Evolutionary conservation across 1,284 basidiomycete genomes (phyloP).

Genomic region (Moesziomyces sp.): DNA sequence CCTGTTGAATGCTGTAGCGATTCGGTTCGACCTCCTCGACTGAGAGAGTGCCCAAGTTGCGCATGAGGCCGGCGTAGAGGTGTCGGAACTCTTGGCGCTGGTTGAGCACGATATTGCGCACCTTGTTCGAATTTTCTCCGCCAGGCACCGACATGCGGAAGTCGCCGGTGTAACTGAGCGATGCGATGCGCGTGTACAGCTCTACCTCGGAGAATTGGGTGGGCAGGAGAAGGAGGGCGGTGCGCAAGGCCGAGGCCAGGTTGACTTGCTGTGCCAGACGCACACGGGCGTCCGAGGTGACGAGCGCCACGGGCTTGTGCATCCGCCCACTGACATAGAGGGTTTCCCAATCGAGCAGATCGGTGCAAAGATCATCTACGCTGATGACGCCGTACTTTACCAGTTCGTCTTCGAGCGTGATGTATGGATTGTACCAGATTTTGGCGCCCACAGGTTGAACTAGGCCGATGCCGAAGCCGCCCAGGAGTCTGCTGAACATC

Average conservation of each 20-base stretch:
- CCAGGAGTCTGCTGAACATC: slow-evolving; percentile 81
- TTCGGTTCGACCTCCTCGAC: slow-evolving; percentile 42
- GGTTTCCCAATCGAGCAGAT: slow-evolving; percentile 90
- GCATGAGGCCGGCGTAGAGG: slow-evolving; percentile 77
- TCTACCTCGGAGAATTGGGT: slow-evolving; percentile 78
- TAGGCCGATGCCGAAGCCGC: slow-evolving; percentile 79
- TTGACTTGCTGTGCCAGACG: slow-evolving; percentile 92
- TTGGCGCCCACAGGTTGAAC: slow-evolving; percentile 85
- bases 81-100: slow-evolving; percentile 86
- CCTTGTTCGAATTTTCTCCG: slow-evolving; percentile 92
- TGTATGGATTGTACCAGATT: slow-evolving; percentile 76
- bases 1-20: slow-evolving; percentile 52
- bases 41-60: slow-evolving; percentile 57
- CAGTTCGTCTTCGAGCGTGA: slow-evolving; percentile 72
- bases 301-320: slow-evolving; percentile 80
- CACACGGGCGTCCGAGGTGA: slow-evolving; percentile 80
- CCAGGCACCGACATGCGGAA: slow-evolving; percentile 89
- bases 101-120: slow-evolving; percentile 77
- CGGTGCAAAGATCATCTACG: slow-evolving; percentile 85
- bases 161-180: slow-evolving; percentile 84
- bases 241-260: slow-evolving; percentile 85
- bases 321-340: slow-evolving; percentile 94
- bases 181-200: slow-evolving; percentile 86
- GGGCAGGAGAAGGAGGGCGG: slow-evolving; percentile 76
- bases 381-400: slow-evolving; percentile 99